Conservation (phyloP, 306 rosid genomes). For the Fagus sylvatica region DNA sequence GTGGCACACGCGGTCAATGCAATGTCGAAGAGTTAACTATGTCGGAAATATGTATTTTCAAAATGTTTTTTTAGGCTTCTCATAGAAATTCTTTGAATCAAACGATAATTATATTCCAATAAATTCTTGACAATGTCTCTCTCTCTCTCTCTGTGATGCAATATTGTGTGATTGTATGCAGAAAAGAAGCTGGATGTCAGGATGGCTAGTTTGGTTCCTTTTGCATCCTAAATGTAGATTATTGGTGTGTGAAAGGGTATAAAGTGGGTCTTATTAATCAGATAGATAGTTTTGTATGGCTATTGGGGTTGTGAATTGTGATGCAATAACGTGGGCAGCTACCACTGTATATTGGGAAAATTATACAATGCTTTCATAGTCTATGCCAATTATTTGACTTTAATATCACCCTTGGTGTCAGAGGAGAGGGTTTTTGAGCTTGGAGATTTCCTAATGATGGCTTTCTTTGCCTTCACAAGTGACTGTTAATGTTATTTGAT, state of each 20-base stretch:
- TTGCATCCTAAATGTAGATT: not conserved
- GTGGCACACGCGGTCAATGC: conserved; percentile 32
- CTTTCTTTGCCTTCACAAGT: conserved; percentile 80
- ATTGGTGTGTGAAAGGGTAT: not conserved
- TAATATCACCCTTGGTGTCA: conserved; percentile 48
- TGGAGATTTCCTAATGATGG: conserved; percentile 75
- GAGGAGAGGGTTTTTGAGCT: conserved; percentile 57
- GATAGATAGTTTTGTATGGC: not conserved
- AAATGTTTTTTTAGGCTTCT: conserved; percentile 24
- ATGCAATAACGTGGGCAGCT: conserved; percentile 19
- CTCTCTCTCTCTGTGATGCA: not conserved
- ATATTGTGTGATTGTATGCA: not conserved
- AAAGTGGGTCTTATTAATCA: not conserved
- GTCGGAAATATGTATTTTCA: conserved; percentile 27
- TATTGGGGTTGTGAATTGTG: not conserved
- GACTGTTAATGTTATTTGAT: conserved; percentile 62
- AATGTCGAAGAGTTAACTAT: conserved; percentile 25
- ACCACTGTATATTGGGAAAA: conserved; percentile 26
- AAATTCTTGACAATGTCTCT: not conserved
- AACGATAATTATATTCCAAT: conserved; percentile 15
- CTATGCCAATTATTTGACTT: conserved; percentile 7
- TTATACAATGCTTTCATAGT: conserved; percentile 25
- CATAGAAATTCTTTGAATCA: too few species aligned
- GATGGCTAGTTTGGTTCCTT: not conserved
- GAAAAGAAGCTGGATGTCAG: not conserved